Evolutionary conservation across 192 early-diverging fungal genomes (phyloP), one percentile per base, ranked within the genome.

Genomic region (Phlyctochytrium planicorne): DNA sequence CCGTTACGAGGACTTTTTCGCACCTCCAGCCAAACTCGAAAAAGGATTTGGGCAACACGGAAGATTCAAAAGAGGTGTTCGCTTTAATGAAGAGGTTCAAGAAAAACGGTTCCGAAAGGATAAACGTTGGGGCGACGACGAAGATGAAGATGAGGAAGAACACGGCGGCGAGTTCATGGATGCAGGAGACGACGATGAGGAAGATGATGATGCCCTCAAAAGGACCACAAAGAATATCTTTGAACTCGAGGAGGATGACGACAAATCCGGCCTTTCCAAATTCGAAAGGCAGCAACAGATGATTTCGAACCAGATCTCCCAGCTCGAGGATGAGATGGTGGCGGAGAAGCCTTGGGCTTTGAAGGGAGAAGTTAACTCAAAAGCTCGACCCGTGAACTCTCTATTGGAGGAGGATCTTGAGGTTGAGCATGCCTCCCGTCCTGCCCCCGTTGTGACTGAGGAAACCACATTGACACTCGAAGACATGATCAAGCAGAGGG

Each of bases 381-480:
- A 83, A 25, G 80, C 79, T n/a, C 87, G 97, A 27, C 97, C 97
- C 23, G 66, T 93, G 34, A 93, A 99, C 80, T 94, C 93, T 73
- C 80, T 99, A 53, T 78, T 99, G 36, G 95, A 92, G 72, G 94
- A 98, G 67, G 90, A 95, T 66, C 74, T 99, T 12, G 94, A 96
- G 40, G 91, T 94, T 75, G 96, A 98, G 62, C 83, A 90, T 60
- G 91, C 89, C 27, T 83, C 88, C 37, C 97, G 96, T 78, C 93
- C 97, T 1, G 93, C 95, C 0, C 97, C 97, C 16, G 89, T 97
- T 16, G 90, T 96, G 34, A 98, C 97, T 1, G 91, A 94, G 73
- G 95, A 98, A 74, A 75, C 79, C 0, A 98, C 95, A 3, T 74
- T 83, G 59, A 84, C 91, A 2, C 82, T 99, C 14, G 96, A 97